Conservation (phyloP, 805 yeast genomes). For the Lipomyces anomalus region DNA sequence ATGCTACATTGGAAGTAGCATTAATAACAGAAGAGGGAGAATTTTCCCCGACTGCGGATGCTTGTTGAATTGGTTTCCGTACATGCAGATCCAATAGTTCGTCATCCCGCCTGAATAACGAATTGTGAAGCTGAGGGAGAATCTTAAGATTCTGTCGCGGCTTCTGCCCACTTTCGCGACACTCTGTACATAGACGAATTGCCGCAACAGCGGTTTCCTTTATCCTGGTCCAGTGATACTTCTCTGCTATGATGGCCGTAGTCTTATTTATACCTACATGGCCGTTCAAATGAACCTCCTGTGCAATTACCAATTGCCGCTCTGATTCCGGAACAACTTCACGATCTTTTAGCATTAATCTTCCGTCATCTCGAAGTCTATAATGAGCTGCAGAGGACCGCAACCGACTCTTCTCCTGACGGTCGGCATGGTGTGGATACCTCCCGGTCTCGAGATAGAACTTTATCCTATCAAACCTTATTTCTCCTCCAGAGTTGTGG, state of each 20-base stretch:
- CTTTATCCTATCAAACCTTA: constrained; percentile 68
- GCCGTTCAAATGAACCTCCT: constrained; percentile 57
- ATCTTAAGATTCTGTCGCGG: constrained; percentile 25
- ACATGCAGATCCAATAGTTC: no score
- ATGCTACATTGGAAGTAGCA: no score
- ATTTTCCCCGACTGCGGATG: no score
- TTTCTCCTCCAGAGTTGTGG: constrained; percentile 22
- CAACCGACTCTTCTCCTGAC: constrained; percentile 82
- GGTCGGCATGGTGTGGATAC: constrained; percentile 76
- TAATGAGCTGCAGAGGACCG: constrained; percentile 76
- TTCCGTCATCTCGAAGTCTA: constrained; percentile 53
- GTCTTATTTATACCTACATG: constrained; percentile 91
- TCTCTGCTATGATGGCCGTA: constrained; percentile 68
- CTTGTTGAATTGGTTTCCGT: no score
- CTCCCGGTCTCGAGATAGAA: constrained; percentile 75
- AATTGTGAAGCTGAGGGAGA: no score
- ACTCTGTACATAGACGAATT: constrained; percentile 66
- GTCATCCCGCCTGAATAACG: no score
- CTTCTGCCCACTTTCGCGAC: constrained; percentile 46
- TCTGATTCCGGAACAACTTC: constrained; percentile 78
- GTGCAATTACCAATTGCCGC: constrained; percentile 68
- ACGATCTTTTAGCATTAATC: constrained; percentile 65
- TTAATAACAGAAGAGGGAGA: no score
- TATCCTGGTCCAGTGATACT: constrained; percentile 86
- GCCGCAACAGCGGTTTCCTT: constrained; percentile 81